Evolutionary conservation across 176 grass and related monocot species (phyloP).

Genomic region (Phragmites australis): DNA sequence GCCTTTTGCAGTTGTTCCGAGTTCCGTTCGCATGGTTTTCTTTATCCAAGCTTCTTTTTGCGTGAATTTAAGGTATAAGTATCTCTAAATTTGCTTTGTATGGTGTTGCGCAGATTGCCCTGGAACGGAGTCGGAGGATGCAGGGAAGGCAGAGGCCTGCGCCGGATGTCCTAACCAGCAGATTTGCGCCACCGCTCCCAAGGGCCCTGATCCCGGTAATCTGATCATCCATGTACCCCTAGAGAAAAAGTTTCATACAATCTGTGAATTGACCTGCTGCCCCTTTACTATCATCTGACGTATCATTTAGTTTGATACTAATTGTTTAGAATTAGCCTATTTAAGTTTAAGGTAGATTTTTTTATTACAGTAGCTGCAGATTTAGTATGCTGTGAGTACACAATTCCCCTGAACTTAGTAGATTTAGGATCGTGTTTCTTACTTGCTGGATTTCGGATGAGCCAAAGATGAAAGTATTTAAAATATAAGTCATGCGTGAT

Average conservation of each 20-base stretch:
- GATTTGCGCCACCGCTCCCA: constrained; percentile 86
- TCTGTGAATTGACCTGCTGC: not conserved
- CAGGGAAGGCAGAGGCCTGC: constrained; percentile 80
- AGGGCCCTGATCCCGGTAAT: constrained; percentile 88
- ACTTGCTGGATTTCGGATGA: not conserved
- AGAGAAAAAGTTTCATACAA: not conserved
- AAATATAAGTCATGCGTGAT: not conserved
- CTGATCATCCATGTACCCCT: not conserved
- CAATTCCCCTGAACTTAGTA: not conserved
- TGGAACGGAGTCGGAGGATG: constrained; percentile 73
- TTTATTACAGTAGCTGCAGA: constrained; percentile 4
- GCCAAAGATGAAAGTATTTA: not conserved
- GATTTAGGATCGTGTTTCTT: not conserved
- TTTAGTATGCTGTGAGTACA: not conserved
- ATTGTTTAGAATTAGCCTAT: not conserved
- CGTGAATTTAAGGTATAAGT: too few relatives aligned
- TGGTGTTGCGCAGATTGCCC: constrained; percentile 64
- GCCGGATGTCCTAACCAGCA: constrained; percentile 92
- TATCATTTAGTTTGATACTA: not conserved
- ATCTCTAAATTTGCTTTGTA: constrained; percentile 1
- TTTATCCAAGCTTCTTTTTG: not conserved
- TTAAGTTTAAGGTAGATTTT: not conserved
- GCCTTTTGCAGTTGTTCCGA: not conserved
- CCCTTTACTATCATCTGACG: not conserved
- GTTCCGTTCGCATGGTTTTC: not conserved